Evolutionary conservation across 2,329 filamentous ascomycete genomes (phyloP), one percentile per base, ranked within the genome.

Genomic region (Fusarium hostae): DNA sequence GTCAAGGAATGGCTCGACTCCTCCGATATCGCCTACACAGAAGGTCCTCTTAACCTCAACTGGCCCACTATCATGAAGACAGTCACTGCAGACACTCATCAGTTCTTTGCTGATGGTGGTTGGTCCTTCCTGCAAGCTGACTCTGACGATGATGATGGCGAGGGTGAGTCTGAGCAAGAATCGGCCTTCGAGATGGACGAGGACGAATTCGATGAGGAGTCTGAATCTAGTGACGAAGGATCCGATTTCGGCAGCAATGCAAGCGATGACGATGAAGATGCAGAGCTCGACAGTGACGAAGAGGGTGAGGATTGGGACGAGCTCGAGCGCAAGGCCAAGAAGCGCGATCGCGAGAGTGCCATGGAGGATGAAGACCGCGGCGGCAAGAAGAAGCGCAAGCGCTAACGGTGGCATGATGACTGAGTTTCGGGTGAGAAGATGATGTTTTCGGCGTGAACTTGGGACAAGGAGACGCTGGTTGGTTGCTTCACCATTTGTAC

Each of bases 21-120:
- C 2, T 95, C 96, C 51, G 95, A 99, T 78, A 97, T 99, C 78
- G 91, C 96, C 22, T 98, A 91, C 85, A 93, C 90, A 16, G 97
- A 99, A 82, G 96, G 96, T 63, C 96, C 95, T 2, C 90, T 99
- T 75, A 99, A 99, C 84, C 87, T 99, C 63, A 98, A 98, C 86
- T 99, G 96, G 96, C 92, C 93, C 15, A 97, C 95, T 20, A 99
- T 99, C 79, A 99, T 99, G 94, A 99, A 99, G 87, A 99, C 96
- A 0, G 95, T 99, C 30, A 95, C 93, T 24, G 91, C 92, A 39
- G 95, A 99, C 79, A 94, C 96, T 4, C 95, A 99, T 79, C 90
- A 92, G 75, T 99, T 99, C 89, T 99, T 98, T 82, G 89, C 88
- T 7, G 95, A 98, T 72, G 96, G 97, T 35, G 96, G 96, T 48